These are phyloP conservation scores for Oligophagozyma castellii DNA, from an alignment of 1,139 yeast species.

Conservation along the genomic window DNA sequence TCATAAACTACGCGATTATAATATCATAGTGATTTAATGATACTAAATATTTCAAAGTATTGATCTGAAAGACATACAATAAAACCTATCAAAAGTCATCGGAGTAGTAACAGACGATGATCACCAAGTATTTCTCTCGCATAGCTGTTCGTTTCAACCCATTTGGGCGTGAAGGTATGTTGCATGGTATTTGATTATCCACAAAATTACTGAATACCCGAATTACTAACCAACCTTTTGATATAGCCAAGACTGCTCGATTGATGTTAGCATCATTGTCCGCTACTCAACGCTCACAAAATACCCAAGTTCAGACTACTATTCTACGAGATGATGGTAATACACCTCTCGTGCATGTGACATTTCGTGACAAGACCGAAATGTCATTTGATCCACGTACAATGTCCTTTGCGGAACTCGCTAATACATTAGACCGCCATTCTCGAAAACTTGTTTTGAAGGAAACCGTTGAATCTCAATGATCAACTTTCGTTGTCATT, in stretches of 20 bases:
- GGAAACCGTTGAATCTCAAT: conserved; percentile 40
- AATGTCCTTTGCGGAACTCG: conserved; percentile 39
- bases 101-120: too few relatives aligned
- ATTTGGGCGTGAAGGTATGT: conserved; percentile 46
- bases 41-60: too few relatives aligned
- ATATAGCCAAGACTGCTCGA: conserved; percentile 59
- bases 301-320: conserved; percentile 38
- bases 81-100: too few relatives aligned
- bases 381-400: conserved; percentile 54
- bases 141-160: conserved; percentile 76
- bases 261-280: conserved; percentile 72
- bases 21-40: too few relatives aligned
- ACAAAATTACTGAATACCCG: too few relatives aligned
- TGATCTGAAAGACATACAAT: too few relatives aligned
- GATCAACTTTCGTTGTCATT: too few relatives aligned
- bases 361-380: conserved; percentile 67
- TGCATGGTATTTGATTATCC: background rate
- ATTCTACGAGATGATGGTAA: conserved; percentile 34
- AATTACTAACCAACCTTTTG: background rate
- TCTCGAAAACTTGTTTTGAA: conserved; percentile 55
- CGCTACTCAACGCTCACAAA: conserved; percentile 41
- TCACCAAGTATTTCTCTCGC: conserved; percentile 71
- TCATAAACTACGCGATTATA: too few relatives aligned
- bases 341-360: conserved; percentile 57
- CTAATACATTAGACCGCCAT: conserved; percentile 49